Percentiles rank a stretch among this genome's conserved stretches.
These are phyloP conservation scores for Peniophora sp. DNA, from an alignment of 1,284 basidiomycete species.

Conservation along the genomic window DNA sequence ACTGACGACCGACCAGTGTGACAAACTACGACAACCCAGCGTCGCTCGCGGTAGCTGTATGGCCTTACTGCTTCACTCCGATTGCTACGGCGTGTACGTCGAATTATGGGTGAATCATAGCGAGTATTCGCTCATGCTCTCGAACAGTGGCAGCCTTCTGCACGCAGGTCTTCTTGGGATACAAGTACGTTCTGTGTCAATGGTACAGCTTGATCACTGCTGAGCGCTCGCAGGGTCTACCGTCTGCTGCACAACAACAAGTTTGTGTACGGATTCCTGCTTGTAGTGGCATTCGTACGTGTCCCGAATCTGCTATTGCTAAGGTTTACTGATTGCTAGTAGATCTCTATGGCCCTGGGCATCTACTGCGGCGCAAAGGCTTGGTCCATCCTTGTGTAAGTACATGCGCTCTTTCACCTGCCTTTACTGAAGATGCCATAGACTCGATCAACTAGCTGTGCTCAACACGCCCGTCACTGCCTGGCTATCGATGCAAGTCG, in stretches of 20 bases:
- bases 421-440: conserved; percentile 14
- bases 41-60: conserved; percentile 24
- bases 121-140: too few species aligned
- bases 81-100: conserved; percentile 24
- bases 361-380: conserved; percentile 27
- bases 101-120: too few species aligned
- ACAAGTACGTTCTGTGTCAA: conserved; percentile 27
- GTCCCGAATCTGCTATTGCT: too few species aligned
- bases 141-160: conserved; percentile 27
- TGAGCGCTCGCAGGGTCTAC: conserved; percentile 15
- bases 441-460: conserved; percentile 14
- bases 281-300: conserved; percentile 20
- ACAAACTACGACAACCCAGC: conserved; percentile 29
- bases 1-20: conserved; percentile 21
- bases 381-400: conserved; percentile 29
- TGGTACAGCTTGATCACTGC: too few species aligned
- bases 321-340: too few species aligned
- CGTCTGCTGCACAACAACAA: conserved; percentile 27
- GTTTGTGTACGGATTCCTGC: conserved; percentile 23
- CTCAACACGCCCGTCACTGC: conserved; percentile 21
- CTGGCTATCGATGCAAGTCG: conserved; percentile 35
- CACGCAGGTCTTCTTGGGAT: conserved; percentile 35
- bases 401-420: background rate
- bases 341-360: conserved; percentile 27
- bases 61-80: conserved; percentile 38